Conservation (phyloP, 2,329 filamentous ascomycete species). For the Exophiala mesophila region DNA sequence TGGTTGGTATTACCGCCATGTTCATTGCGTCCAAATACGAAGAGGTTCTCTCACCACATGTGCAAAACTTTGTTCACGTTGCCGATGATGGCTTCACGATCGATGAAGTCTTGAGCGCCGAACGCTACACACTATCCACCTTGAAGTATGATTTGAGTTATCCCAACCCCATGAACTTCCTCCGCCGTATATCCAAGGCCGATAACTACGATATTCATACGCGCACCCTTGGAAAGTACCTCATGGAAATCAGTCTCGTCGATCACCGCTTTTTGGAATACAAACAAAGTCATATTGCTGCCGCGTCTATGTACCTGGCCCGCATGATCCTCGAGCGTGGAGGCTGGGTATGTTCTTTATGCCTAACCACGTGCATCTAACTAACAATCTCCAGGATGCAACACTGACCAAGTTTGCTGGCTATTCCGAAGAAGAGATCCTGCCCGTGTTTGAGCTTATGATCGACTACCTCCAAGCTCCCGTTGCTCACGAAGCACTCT, state of each 20-base stretch:
- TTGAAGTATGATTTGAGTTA: conserved; percentile 97
- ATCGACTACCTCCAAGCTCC: conserved; percentile 91
- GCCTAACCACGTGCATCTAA: background rate
- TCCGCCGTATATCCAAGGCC: conserved; percentile 96
- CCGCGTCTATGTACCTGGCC: conserved; percentile 90
- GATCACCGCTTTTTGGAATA: conserved; percentile 92
- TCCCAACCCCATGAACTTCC: conserved; percentile 99
- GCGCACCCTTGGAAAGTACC: conserved; percentile 92
- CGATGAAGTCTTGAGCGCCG: conserved; percentile 92
- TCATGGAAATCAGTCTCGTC: conserved; percentile 93
- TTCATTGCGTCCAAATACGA: conserved; percentile 99
- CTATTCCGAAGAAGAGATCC: conserved; percentile 87
- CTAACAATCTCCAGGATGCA: conserved; percentile 56
- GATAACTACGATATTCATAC: conserved; percentile 99
- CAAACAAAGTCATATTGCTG: conserved; percentile 83
- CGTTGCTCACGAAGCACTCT: conserved; percentile 92
- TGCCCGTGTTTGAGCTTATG: conserved; percentile 90
- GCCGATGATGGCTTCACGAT: conserved; percentile 95
- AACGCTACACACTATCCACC: conserved; percentile 85
- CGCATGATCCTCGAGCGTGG: conserved; percentile 86
- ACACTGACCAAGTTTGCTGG: conserved; percentile 88
- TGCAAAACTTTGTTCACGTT: conserved; percentile 94
- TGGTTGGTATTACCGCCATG: conserved; percentile 98
- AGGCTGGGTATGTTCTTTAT: conserved; percentile 67
- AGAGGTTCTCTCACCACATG: conserved; percentile 93